Percentiles rank a stretch among this genome's conserved stretches.
These are phyloP conservation scores for Aspergillus sp. DNA, from an alignment of 2,329 filamentous ascomycete species.

Conservation along the genomic window DNA sequence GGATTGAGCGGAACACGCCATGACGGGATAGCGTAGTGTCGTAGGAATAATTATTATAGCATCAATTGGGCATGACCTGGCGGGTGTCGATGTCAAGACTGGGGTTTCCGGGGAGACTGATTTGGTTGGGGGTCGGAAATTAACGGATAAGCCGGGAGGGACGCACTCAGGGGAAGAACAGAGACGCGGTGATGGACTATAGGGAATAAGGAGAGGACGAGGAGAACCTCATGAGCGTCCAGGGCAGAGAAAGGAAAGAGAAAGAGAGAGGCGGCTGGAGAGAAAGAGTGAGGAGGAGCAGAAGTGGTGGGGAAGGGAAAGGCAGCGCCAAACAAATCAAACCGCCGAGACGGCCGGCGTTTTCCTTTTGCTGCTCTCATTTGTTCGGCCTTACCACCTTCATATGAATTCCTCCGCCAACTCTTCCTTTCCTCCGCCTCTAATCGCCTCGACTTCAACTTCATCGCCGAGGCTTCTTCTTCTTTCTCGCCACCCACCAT, in stretches of 20 bases:
- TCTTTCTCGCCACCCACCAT: slow-evolving; percentile 35
- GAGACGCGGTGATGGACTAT: neutral
- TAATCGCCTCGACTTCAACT: no score
- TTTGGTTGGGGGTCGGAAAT: neutral
- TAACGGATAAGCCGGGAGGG: neutral
- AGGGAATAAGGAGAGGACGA: neutral
- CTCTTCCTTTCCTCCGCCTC: neutral
- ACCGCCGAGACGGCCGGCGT: slow-evolving; percentile 1
- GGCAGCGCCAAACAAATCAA: neutral
- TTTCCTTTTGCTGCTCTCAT: slow-evolving; percentile 1
- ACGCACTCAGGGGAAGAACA: neutral
- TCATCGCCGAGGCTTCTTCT: slow-evolving; percentile 3
- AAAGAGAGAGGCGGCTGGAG: slow-evolving; percentile 8
- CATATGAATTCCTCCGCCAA: neutral
- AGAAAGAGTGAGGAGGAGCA: slow-evolving; percentile 1
- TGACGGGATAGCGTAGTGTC: slow-evolving; percentile 14
- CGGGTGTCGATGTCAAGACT: neutral
- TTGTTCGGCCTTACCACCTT: neutral
- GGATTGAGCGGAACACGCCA: slow-evolving; percentile 40
- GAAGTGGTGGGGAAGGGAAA: neutral
- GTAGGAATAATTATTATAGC: neutral
- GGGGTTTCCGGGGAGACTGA: neutral
- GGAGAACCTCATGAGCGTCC: slow-evolving; percentile 7
- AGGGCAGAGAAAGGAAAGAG: slow-evolving; percentile 3
- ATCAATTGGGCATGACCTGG: slow-evolving; percentile 16